Conservation (phyloP, 2,329 filamentous ascomycete genomes). For the Sordariomycetes sp. region DNA sequence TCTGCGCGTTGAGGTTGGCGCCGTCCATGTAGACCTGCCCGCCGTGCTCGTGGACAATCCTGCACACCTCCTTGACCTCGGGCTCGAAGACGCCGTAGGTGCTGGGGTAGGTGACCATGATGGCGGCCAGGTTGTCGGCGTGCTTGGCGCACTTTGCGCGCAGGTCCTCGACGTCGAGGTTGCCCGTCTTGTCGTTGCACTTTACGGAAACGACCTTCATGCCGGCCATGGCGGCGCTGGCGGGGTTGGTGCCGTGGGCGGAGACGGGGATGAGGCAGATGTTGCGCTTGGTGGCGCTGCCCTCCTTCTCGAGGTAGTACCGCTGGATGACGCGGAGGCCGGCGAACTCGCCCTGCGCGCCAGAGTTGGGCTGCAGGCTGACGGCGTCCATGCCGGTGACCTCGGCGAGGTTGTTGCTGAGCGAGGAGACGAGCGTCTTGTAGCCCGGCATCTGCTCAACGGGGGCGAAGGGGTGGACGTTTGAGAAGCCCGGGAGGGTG, state of each 20-base stretch:
- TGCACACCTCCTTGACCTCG: conserved; percentile 69
- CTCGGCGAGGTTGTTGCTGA: conserved; percentile 62
- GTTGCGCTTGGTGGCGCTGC: conserved; percentile 59
- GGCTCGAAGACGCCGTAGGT: conserved; percentile 95
- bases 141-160: conserved; percentile 83
- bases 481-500: conserved; percentile 60
- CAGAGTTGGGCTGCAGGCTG: conserved; percentile 88
- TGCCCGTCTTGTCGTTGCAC: conserved; percentile 76
- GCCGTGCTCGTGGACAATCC: conserved; percentile 74
- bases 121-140: conserved; percentile 71
- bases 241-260: conserved; percentile 91
- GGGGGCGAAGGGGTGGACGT: conserved; percentile 71
- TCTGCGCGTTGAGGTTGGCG: conserved; percentile 98
- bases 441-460: conserved; percentile 54
- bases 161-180: conserved; percentile 77
- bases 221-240: conserved; percentile 94
- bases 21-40: conserved; percentile 98
- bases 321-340: conserved; percentile 80
- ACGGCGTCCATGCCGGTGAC: conserved; percentile 84
- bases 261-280: conserved; percentile 92
- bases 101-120: conserved; percentile 95
- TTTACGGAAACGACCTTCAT: conserved; percentile 91
- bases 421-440: conserved; percentile 51
- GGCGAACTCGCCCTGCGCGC: conserved; percentile 89
- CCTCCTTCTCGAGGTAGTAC: conserved; percentile 55